Conservation (phyloP, 2,329 filamentous ascomycete species). For the Aspergillus fumigatus region DNA sequence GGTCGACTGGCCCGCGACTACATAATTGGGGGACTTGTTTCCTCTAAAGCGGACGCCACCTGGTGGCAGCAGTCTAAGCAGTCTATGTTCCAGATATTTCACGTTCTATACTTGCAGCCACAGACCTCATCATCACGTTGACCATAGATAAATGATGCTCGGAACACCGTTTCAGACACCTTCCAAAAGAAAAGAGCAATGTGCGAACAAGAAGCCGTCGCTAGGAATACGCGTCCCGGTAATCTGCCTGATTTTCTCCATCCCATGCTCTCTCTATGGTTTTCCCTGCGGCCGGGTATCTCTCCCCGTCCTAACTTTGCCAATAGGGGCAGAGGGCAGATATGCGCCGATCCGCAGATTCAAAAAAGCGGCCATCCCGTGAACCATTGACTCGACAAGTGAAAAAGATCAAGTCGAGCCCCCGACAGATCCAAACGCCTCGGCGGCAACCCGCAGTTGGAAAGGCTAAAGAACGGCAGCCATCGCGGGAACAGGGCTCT, state of each 20-base stretch:
- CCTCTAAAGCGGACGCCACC: not conserved
- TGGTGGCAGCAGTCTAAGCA: not conserved
- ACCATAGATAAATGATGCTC: not conserved
- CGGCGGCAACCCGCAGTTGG: not conserved
- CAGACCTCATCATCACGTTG: not conserved
- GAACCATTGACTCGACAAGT: not conserved
- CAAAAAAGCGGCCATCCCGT: not conserved
- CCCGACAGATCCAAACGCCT: not conserved
- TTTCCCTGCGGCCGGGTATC: not conserved
- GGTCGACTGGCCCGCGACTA: not conserved
- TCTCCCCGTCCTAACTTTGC: not conserved
- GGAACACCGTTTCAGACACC: not conserved
- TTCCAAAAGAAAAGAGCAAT: not conserved
- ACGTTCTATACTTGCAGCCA: not conserved
- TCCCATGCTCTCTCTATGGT: not conserved
- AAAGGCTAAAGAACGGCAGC: not conserved
- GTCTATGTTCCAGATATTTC: not conserved
- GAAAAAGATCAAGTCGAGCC: not conserved
- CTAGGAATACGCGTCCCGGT: not conserved
- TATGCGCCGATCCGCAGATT: not conserved
- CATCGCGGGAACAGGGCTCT: not conserved
- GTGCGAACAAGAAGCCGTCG: not conserved
- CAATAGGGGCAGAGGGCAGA: not conserved
- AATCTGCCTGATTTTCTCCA: not conserved
- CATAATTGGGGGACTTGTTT: not conserved